These are phyloP conservation scores for Rhizomucor pusillus DNA, from an alignment of 371 early-diverging fungal genomes.

Conservation along the genomic window DNA sequence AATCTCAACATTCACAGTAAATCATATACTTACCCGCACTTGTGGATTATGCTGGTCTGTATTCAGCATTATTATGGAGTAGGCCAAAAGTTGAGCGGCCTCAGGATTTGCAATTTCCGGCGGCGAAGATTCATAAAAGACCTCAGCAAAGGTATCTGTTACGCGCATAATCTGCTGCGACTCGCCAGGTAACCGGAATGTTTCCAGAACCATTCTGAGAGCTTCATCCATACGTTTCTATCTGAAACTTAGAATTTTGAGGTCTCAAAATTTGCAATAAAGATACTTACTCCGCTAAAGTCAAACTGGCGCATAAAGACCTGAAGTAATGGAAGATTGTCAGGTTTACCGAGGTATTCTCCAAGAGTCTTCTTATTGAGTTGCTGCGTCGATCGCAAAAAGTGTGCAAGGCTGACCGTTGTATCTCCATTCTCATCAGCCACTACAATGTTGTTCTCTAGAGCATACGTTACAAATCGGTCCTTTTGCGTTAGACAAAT, in stretches of 20 bases:
- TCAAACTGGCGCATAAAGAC: constrained; percentile 84
- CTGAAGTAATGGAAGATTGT: constrained; percentile 73
- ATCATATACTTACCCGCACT: constrained; percentile 48
- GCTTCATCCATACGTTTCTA: constrained; percentile 86
- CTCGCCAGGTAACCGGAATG: constrained; percentile 93
- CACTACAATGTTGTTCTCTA: constrained; percentile 50
- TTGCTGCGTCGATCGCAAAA: constrained; percentile 70
- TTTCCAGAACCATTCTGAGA: constrained; percentile 75
- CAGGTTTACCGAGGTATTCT: constrained; percentile 84
- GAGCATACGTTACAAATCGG: constrained; percentile 1
- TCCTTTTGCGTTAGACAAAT: not conserved
- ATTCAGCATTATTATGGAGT: constrained; percentile 90
- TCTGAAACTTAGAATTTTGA: not conserved
- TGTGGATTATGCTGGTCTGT: constrained; percentile 94
- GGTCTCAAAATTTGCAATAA: not conserved
- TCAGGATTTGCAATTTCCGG: constrained; percentile 66
- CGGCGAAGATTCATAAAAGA: constrained; percentile 68
- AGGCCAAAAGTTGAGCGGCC: constrained; percentile 82
- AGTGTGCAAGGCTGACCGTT: constrained; percentile 62
- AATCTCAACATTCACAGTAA: not conserved
- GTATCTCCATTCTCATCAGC: constrained; percentile 48
- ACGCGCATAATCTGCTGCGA: constrained; percentile 93
- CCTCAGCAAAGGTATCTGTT: constrained; percentile 81
- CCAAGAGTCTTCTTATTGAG: constrained; percentile 83
- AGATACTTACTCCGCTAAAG: constrained; percentile 61